Conservation (phyloP, 169 alveolate species). For the Eimeria nieschulzi region DNA sequence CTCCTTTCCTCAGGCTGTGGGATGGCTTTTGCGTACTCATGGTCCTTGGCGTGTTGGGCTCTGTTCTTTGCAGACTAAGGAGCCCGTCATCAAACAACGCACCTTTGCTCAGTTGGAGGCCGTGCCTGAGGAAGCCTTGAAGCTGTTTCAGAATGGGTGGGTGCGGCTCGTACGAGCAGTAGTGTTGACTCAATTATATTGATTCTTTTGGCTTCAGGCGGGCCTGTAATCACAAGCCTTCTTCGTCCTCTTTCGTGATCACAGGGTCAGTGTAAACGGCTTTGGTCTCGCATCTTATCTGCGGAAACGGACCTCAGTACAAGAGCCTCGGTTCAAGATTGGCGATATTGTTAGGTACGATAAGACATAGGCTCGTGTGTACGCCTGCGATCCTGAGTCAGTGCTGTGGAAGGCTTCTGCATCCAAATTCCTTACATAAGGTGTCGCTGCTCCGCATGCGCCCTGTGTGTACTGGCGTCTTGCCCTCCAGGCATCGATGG, state of each 20-base stretch:
- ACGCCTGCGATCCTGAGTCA: too few species aligned
- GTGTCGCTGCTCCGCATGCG: not conserved
- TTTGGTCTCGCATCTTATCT: conserved; percentile 16
- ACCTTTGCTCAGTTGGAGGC: conserved; percentile 31
- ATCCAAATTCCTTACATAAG: not conserved
- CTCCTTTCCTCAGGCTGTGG: not conserved
- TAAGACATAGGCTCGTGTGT: too few species aligned
- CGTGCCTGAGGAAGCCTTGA: conserved; percentile 7
- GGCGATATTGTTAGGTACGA: conserved; percentile 35
- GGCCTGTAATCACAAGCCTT: not conserved
- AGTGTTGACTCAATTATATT: too few species aligned
- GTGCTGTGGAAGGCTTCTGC: too few species aligned
- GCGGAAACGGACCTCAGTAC: conserved; percentile 7
- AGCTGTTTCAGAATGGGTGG: not conserved
- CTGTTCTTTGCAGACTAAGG: not conserved
- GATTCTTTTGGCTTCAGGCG: not conserved
- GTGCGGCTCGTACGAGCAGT: not conserved
- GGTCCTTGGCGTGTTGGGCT: not conserved
- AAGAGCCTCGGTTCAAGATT: conserved; percentile 20
- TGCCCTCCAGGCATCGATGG: conserved; percentile 72
- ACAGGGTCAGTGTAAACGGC: not conserved
- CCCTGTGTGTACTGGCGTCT: not conserved
- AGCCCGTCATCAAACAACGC: not conserved
- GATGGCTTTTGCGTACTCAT: not conserved
- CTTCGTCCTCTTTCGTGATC: not conserved